Base-by-base conservation (phyloP, 2,329 filamentous ascomycete genomes). In the Cladophialophora immunda region DNA sequence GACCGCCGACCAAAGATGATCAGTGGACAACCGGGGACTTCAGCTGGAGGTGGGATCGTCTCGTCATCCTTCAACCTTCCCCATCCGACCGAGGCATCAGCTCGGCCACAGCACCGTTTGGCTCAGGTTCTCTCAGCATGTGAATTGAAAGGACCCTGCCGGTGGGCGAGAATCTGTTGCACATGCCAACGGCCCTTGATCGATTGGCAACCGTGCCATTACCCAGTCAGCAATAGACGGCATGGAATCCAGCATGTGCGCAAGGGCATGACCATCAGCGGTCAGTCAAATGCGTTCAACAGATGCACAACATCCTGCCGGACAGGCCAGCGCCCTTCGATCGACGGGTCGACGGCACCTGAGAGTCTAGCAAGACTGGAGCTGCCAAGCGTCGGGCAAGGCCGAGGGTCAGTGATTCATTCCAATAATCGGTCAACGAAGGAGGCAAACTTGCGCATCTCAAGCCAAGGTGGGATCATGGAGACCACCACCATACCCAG, bases 41-140 rank as follows among this genome's bases (percentile, higher is more conserved):
- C 45, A 25, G 45, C 45, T 50, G n/a, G 41, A 22, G n/a, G 19
- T 11, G 8, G 8, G 7, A 47, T 47, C 41, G 22, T 7, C 22
- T 27, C 9, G 45, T 50, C 45, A 50, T 50, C 8, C 45, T 50
- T 50, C 19, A 27, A 15, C 17, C 45, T 50, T 27, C 22, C 53
- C 53, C 30, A 32, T 30, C 34, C 29, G 53, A 55, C 53, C 53
- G 53, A 55, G 53, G 53, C 53, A 30, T n/a, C 25, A 15, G 45
- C 45, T 50, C 45, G 25, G n/a, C 36, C 36, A 13, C 8, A 13
- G 7, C 8, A 17, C 25, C 22, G 8, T 27, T 19, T 50, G 22
- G 25, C 8, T 19, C 45, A 25, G 15, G 22, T 3, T 34, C 27
- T 9, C n/a, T 34, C 53, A 30, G 53, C 53, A 55, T 55, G 53